Evolutionary conservation across 148 eudicot species (phyloP).

Genomic region (Camellia lanceoleosa): DNA sequence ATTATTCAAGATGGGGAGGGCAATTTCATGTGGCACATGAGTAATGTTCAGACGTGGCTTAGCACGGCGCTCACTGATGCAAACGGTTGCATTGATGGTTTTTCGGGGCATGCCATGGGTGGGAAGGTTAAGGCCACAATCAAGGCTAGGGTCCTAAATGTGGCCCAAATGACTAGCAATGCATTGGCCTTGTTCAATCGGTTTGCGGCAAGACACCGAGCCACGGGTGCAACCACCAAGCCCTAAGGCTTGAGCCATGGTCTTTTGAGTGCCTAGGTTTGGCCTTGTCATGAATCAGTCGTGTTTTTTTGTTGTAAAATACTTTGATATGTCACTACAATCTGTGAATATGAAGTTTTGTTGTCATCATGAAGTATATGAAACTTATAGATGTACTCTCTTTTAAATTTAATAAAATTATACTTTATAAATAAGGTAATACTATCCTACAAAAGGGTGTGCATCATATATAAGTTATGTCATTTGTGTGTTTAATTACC

Average conservation of each 20-base stretch:
- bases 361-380: too few relatives aligned
- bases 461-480: too few relatives aligned
- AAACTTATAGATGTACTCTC: too few relatives aligned
- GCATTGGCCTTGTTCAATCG: slow-evolving; percentile 44
- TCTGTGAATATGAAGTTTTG: too few relatives aligned
- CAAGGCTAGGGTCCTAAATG: slow-evolving; percentile 45
- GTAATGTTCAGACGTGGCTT: slow-evolving; percentile 60
- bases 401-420: too few relatives aligned
- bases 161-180: slow-evolving; percentile 53
- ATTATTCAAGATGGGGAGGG: slow-evolving; percentile 29
- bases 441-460: too few relatives aligned
- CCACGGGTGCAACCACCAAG: not conserved
- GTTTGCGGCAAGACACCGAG: not conserved
- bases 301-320: too few relatives aligned
- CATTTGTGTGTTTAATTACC: too few relatives aligned
- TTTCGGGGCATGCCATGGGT: slow-evolving; percentile 30
- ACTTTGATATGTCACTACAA: too few relatives aligned
- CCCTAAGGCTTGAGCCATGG: not conserved
- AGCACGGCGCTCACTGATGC: slow-evolving; percentile 62
- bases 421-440: too few relatives aligned
- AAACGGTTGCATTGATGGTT: slow-evolving; percentile 42
- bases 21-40: slow-evolving; percentile 49
- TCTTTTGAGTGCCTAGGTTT: too few relatives aligned
- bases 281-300: too few relatives aligned
- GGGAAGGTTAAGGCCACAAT: slow-evolving; percentile 37